These are phyloP conservation scores for Heritiera littoralis DNA, from an alignment of 345 rosid genomes.

Conservation along the genomic window DNA sequence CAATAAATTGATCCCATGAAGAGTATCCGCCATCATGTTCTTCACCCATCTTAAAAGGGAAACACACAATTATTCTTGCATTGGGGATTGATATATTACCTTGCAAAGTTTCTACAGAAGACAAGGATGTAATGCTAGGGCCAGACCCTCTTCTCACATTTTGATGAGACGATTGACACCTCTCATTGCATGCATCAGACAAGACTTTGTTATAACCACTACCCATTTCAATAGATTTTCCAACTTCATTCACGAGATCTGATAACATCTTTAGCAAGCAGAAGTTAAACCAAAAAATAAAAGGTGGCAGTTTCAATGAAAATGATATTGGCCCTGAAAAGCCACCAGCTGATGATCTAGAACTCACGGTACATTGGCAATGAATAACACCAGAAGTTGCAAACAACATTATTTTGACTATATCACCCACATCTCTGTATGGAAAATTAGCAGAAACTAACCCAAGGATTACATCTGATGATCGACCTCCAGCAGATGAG, in stretches of 20 bases:
- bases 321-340: conserved; percentile 45
- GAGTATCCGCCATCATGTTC: conserved; percentile 41
- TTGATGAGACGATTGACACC: conserved; percentile 30
- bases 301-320: conserved; percentile 66
- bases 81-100: conserved; percentile 58
- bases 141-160: conserved; percentile 31
- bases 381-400: conserved; percentile 54
- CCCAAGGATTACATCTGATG: conserved; percentile 35
- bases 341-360: conserved; percentile 43
- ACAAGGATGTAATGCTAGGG: conserved; percentile 28
- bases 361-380: conserved; percentile 42
- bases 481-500: conserved; percentile 34
- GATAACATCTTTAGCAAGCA: conserved; percentile 49
- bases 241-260: conserved; percentile 56
- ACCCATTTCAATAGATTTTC: conserved; percentile 39
- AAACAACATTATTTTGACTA: conserved; percentile 60
- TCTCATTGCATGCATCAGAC: conserved; percentile 26
- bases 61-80: conserved; percentile 75
- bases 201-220: conserved; percentile 19
- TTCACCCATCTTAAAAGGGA: conserved; percentile 53
- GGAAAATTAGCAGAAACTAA: conserved; percentile 41
- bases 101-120: conserved; percentile 49
- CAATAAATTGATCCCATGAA: conserved; percentile 66
- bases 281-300: conserved; percentile 71
- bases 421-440: conserved; percentile 36